Percentiles rank a stretch among this genome's conserved stretches.
Conservation (phyloP, 768 basidiomycete species). For the Tephrocybe rancida region DNA sequence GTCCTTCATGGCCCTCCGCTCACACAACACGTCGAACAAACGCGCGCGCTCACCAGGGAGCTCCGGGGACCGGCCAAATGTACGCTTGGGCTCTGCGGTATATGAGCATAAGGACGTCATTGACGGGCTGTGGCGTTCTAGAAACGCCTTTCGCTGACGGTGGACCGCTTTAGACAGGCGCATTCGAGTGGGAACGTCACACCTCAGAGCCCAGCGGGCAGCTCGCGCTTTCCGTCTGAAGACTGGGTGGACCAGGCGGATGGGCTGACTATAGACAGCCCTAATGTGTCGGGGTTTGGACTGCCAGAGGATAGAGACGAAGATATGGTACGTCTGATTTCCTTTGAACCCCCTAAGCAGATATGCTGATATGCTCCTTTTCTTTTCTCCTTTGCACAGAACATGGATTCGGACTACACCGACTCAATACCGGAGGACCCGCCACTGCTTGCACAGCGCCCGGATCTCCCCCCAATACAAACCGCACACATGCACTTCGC, state of each 20-base stretch:
- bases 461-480: slow-evolving; percentile 12
- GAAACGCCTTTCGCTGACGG: slow-evolving; percentile 61
- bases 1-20: slow-evolving; percentile 38
- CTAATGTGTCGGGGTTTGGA: slow-evolving; percentile 26
- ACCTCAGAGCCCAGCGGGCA: slow-evolving; percentile 27
- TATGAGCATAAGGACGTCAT: neutral
- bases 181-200: slow-evolving; percentile 16
- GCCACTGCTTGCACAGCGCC: neutral
- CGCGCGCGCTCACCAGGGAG: slow-evolving; percentile 64
- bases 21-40: slow-evolving; percentile 39
- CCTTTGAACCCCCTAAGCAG: too few relatives aligned
- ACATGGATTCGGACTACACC: slow-evolving; percentile 28
- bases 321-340: slow-evolving; percentile 50
- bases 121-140: slow-evolving; percentile 26
- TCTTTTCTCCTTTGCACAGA: slow-evolving; percentile 18
- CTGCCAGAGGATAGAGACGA: slow-evolving; percentile 34
- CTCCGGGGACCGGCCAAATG: slow-evolving; percentile 55
- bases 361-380: neutral
- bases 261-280: slow-evolving; percentile 66
- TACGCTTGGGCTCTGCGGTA: slow-evolving; percentile 30
- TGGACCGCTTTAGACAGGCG: slow-evolving; percentile 21
- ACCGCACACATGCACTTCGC: slow-evolving; percentile 7
- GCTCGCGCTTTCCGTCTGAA: slow-evolving; percentile 52
- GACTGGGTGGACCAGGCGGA: slow-evolving; percentile 79
- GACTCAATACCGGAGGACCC: neutral